These are phyloP conservation scores for Thraustotheca clavata DNA, from an alignment of 352 stramenopile species.

Conservation along the genomic window DNA sequence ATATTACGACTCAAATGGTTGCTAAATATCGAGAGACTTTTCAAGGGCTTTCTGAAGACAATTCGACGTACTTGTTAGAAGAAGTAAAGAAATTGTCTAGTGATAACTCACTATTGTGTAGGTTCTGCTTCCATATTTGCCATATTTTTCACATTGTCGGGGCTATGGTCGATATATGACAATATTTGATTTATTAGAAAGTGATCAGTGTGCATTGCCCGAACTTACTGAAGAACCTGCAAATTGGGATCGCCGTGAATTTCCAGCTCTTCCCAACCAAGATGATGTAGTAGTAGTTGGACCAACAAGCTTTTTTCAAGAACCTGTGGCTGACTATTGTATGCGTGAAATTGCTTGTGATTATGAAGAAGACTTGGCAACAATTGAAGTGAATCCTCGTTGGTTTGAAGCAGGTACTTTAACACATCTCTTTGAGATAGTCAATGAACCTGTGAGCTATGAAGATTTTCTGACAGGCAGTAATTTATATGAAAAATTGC, in stretches of 20 bases:
- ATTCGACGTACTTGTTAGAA: conserved; percentile 70
- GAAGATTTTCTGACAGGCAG: conserved; percentile 78
- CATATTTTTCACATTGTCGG: conserved; percentile 94
- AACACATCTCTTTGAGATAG: conserved; percentile 87
- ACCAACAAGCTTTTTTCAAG: conserved; percentile 74
- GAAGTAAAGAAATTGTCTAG: conserved; percentile 28
- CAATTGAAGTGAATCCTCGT: conserved; percentile 83
- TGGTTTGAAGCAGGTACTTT: conserved; percentile 93
- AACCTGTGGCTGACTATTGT: conserved; percentile 90
- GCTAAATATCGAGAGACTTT: conserved; percentile 95
- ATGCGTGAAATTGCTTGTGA: conserved; percentile 80
- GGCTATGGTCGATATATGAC: conserved; percentile 95
- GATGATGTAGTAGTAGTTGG: conserved; percentile 91
- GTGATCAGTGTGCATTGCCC: conserved; percentile 78
- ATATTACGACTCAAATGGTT: conserved; percentile 79
- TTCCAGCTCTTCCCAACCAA: conserved; percentile 86
- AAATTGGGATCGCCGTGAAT: conserved; percentile 63
- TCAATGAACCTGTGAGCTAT: conserved; percentile 87
- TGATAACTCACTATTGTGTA: conserved; percentile 22
- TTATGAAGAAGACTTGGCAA: conserved; percentile 90
- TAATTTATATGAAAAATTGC: conserved; percentile 57
- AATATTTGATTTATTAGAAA: conserved; percentile 90
- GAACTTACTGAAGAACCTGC: conserved; percentile 52
- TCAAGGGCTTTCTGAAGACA: conserved; percentile 41
- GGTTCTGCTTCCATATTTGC: conserved; percentile 90